Percentiles rank a stretch among this genome's conserved stretches.
These are phyloP conservation scores for Striga asiatica DNA, from an alignment of 257 asterid genomes.

Conservation along the genomic window DNA sequence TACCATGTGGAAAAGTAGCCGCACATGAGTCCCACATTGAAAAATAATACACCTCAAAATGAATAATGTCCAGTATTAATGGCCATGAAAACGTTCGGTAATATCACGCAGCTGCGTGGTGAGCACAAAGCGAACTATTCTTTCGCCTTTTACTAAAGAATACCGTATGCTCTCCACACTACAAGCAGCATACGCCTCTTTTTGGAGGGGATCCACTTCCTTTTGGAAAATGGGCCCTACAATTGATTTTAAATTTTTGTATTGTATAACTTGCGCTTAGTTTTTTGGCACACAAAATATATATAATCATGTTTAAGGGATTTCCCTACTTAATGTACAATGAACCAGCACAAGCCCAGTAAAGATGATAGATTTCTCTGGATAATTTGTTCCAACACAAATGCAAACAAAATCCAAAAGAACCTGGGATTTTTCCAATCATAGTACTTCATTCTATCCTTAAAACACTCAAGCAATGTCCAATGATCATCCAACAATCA, in stretches of 20 bases:
- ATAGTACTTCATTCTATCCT: constrained; percentile 18
- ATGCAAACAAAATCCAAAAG: not conserved
- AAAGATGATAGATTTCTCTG: too few species aligned
- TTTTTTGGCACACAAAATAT: too few species aligned
- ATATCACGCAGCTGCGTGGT: not conserved
- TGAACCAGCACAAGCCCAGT: too few species aligned
- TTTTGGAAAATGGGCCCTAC: not conserved
- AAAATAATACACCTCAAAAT: not conserved
- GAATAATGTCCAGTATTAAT: not conserved
- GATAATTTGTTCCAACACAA: not conserved
- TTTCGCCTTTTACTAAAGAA: not conserved
- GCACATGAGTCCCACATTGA: not conserved
- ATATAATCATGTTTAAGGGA: too few species aligned
- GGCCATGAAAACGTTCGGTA: not conserved
- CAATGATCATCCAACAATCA: constrained; percentile 29
- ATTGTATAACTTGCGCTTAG: too few species aligned
- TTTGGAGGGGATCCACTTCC: not conserved
- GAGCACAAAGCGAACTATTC: not conserved
- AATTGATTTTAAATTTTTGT: too few species aligned
- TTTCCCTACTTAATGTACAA: too few species aligned
- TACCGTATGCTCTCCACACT: not conserved
- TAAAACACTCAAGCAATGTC: constrained; percentile 9
- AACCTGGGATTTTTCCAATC: constrained; percentile 17
- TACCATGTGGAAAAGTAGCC: too few species aligned
- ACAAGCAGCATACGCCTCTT: not conserved